Base-by-base conservation (phyloP, 331 rosid species). In the Pyrus hybrid region DNA sequence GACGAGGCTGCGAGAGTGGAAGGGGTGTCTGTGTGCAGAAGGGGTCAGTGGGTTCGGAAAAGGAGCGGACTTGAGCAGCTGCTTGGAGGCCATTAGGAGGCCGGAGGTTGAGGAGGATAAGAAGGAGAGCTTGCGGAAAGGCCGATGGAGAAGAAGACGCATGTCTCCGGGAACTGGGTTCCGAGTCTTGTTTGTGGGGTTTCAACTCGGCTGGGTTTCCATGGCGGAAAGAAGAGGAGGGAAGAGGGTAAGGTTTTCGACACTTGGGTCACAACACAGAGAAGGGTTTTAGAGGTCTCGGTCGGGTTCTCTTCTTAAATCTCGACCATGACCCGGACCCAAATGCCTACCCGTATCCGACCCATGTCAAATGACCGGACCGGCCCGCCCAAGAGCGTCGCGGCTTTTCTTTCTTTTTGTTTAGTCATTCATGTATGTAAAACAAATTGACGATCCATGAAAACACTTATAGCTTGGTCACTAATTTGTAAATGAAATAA, bases 61-160 rank as follows among this genome's bases (percentile, higher is more conserved):
- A 43, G 86, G 76, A 37, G 82, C 18, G 22, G 80, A 72, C 41
- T 70, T 82, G 70, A 79, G 79, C 4, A 87, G 74, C 53, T 74
- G 76, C 78, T 80, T 81, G 57, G 93, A 73, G 77, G 74, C 81
- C 96, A 90, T 87, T 14, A 64, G 71, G 57, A 25, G 2, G 75
- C 69, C 37, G 8, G 77, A 35, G 21, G 64, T 74, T 16, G 88
- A 74, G 57, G 85, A 76, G 57, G 86, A 78, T 17, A 76, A 22
- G 30, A 77, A 70, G 54, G 85, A 81, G 60, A 83, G 85, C 67
- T 71, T 84, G 21, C 43, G 75, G 1, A 89, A 77, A 9, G 88
- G 77, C 18, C 79, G 30, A 57, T 71, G 81, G 64, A 76, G 79
- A 72, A 83, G 91, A 87, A 82, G 83, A 77, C 79, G 89, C 95